Base-by-base conservation (phyloP, 2,329 filamentous ascomycete species). In the Cordyceps cateniannulata region DNA sequence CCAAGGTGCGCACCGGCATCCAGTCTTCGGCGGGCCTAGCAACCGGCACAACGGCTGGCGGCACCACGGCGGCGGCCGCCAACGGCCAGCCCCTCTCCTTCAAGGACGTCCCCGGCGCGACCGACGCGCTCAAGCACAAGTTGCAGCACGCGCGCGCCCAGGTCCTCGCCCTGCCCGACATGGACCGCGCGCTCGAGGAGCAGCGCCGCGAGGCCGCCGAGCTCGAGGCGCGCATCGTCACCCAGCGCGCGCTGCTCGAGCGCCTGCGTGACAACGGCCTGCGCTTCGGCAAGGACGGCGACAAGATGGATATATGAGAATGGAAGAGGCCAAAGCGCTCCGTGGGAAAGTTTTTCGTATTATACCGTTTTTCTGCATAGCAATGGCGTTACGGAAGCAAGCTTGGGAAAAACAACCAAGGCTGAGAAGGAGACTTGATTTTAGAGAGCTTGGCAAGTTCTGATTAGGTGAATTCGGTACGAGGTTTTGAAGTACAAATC, bases 51-150 rank as follows among this genome's bases (percentile, higher is more conserved):
- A 76, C 77, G 45, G 69, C 72, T 40, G 22, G 55, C 59, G 63
- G 64, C 71, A 61, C 66, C 47, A 68, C 63, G 50, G 67, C 54
- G 32, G 47, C 35, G 24, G 45, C 44, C 3, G 42, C 44, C 20
- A 22, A 24, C 63, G 71, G 75, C 60, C 68, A 73, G 68, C 69
- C 71, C 48, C 73, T 80, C 47, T 77, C 74, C 18, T 78, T 82
- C 63, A 96, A 96, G 72, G 89, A 96, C 67, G 83, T 98, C 18
- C 85, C 89, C 2, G 83, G 86, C 2, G 91, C 90, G 40, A 89
- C 90, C 1, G 89, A 91, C 69, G 82, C 84, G 40, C 80, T 97
- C 67, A 93, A 91, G 74, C 87, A 93, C 74, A 90, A 91, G 74
- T 83, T 98, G 62, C 88, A 92, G 72, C 88, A 87, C 66, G 92